Conservation (phyloP, 345 rosid genomes). For the Carallia brachiata region DNA sequence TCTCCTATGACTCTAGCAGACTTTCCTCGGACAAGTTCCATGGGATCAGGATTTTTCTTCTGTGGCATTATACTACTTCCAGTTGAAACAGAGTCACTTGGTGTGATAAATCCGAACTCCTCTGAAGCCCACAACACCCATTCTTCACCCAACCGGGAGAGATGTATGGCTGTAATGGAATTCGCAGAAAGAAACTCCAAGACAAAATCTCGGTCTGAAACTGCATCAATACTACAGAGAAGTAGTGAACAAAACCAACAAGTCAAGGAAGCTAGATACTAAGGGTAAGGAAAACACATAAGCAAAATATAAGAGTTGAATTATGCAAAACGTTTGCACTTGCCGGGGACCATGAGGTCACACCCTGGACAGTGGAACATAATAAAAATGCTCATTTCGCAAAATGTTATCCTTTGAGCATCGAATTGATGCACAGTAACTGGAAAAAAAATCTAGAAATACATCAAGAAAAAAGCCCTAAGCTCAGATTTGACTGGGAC, state of each 20-base stretch:
- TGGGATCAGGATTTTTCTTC: slow-evolving; percentile 98
- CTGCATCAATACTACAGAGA: slow-evolving; percentile 77
- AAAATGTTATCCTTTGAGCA: not conserved
- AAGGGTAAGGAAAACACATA: not conserved
- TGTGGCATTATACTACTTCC: slow-evolving; percentile 99
- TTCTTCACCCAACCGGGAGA: slow-evolving; percentile 94
- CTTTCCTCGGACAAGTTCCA: slow-evolving; percentile 97
- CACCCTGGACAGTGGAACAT: not conserved
- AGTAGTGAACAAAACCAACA: slow-evolving; percentile 17
- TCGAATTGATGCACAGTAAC: not conserved
- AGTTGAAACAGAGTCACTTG: slow-evolving; percentile 87
- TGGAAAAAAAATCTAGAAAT: not conserved
- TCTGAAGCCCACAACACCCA: slow-evolving; percentile 99
- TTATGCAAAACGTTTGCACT: not conserved
- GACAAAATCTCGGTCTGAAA: slow-evolving; percentile 87
- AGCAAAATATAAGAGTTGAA: not conserved
- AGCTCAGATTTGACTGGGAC: no score
- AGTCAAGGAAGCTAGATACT: not conserved
- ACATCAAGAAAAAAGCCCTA: not conserved
- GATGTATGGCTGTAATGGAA: slow-evolving; percentile 75
- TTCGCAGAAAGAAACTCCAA: slow-evolving; percentile 78
- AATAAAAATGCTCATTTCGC: not conserved
- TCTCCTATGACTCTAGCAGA: slow-evolving; percentile 84
- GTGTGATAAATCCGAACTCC: slow-evolving; percentile 86
- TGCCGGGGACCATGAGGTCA: not conserved